These are phyloP conservation scores for Leishmania lainsoni DNA, from an alignment of 208 protist species.

Conservation along the genomic window DNA sequence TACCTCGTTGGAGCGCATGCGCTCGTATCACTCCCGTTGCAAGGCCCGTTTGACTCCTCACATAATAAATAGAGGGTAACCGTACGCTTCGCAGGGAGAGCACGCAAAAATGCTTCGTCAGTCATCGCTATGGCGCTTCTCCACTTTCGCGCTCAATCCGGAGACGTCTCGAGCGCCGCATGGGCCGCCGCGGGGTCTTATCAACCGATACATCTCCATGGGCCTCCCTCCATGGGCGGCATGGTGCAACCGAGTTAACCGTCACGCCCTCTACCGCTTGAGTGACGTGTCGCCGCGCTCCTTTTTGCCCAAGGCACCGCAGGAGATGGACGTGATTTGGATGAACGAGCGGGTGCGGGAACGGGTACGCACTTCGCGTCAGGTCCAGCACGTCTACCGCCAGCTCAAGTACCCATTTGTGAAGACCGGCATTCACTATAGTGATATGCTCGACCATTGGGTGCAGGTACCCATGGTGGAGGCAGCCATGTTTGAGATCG, in stretches of 20 bases:
- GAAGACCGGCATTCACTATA: slow-evolving; percentile 89
- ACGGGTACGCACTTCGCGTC: slow-evolving; percentile 84
- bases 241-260: slow-evolving; percentile 88
- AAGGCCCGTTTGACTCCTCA: not conserved
- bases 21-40: not conserved
- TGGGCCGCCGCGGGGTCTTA: slow-evolving; percentile 81
- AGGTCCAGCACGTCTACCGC: slow-evolving; percentile 89
- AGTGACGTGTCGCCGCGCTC: slow-evolving; percentile 70
- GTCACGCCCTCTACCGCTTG: slow-evolving; percentile 87
- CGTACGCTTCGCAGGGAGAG: not conserved
- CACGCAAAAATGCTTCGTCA: slow-evolving; percentile 21
- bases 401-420: slow-evolving; percentile 92
- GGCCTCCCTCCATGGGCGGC: slow-evolving; percentile 91
- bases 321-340: slow-evolving; percentile 93
- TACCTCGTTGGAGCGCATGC: not conserved
- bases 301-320: slow-evolving; percentile 78
- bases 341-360: slow-evolving; percentile 89
- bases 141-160: slow-evolving; percentile 84
- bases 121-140: slow-evolving; percentile 49
- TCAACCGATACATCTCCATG: slow-evolving; percentile 91
- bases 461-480: slow-evolving; percentile 93
- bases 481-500: slow-evolving; percentile 86
- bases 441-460: slow-evolving; percentile 89
- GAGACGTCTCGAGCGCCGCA: slow-evolving; percentile 82
- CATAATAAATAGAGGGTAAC: not conserved